Base-by-base conservation (phyloP, 345 rosid genomes). In the Citropsis articulata region DNA sequence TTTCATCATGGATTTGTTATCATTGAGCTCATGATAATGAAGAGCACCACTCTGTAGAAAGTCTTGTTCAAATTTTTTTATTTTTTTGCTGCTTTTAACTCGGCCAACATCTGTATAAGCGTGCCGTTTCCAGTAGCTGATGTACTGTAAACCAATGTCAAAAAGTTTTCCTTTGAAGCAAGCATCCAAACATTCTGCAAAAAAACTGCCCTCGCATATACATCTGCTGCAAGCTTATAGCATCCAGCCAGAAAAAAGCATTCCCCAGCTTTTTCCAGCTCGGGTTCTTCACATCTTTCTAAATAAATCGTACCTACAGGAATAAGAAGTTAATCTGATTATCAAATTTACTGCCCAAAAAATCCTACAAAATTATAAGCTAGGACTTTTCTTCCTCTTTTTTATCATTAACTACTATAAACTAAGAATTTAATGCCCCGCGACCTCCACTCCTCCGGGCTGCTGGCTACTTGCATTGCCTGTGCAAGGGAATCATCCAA, bases 381-480 rank as follows among this genome's bases (percentile, higher is more conserved):
- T 9, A 40, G 4, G 3, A 7, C 9, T 9, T 40, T 40, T 40
- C 9, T 9, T 1, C 45, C 12, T 9, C 45, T 40, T 40, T 40
- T 9, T 40, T 40, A 0, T 8, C 45, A 9, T 40, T 40, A 40
- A 40, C 45, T 40, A 9, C 45, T 40, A 40, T 2, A 40, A 40
- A 40, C 33, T 3, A 31, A 31, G 33, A 89, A 90, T 89, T 89
- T 85, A 61, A 70, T 57, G 33, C 89, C 92, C 25, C 56, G 83
- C 0, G 82, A 81, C 72, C 81, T 87, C 89, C 89, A 89, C 65
- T 89, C 88, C 53, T 85, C 88, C 1, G 77, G 71, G 74, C 83
- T 89, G 86, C 88, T 85, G 28, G 83, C 70, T 30, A 85, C 86
- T 75, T 79, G 84, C 88, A 87, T 87, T 64, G 74, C 84, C 66